Percentiles rank a stretch among this genome's conserved stretches.
Conservation (phyloP, 2,329 filamentous ascomycete genomes). For the Hypoxylon sp. region DNA sequence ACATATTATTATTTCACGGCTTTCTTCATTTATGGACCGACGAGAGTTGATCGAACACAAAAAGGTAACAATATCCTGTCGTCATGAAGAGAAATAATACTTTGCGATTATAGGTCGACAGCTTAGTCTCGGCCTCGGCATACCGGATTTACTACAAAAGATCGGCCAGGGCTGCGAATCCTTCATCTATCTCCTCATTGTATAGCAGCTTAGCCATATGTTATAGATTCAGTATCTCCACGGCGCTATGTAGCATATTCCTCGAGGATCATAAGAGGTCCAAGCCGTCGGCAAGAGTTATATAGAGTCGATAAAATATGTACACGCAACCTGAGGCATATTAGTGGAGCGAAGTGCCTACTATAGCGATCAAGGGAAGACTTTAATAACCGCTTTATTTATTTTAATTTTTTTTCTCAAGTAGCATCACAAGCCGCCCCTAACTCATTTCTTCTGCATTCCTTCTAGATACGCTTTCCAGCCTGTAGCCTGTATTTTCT, state of each 20-base stretch:
- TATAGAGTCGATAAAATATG: background rate
- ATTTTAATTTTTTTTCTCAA: background rate
- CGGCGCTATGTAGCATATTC: background rate
- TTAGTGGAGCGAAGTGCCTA: background rate
- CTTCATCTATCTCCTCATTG: no score
- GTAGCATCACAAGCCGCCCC: background rate
- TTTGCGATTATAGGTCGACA: background rate
- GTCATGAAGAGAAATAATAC: background rate
- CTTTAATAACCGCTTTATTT: background rate
- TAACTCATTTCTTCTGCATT: constrained; percentile 43
- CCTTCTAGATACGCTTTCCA: constrained; percentile 66
- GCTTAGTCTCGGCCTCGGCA: background rate
- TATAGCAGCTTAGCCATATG: background rate
- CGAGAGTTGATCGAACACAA: background rate
- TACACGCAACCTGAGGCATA: background rate
- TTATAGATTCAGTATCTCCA: background rate
- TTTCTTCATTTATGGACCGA: background rate
- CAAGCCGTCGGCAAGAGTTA: background rate
- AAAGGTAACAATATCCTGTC: background rate
- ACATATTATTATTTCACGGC: background rate
- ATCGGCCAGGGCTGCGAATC: no score
- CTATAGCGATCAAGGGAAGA: background rate
- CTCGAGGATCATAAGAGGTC: no score
- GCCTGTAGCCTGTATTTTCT: constrained; percentile 66
- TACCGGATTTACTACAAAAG: no score